Conservation (phyloP, 2,329 filamentous ascomycete genomes). For the Emericellopsis atlantica region DNA sequence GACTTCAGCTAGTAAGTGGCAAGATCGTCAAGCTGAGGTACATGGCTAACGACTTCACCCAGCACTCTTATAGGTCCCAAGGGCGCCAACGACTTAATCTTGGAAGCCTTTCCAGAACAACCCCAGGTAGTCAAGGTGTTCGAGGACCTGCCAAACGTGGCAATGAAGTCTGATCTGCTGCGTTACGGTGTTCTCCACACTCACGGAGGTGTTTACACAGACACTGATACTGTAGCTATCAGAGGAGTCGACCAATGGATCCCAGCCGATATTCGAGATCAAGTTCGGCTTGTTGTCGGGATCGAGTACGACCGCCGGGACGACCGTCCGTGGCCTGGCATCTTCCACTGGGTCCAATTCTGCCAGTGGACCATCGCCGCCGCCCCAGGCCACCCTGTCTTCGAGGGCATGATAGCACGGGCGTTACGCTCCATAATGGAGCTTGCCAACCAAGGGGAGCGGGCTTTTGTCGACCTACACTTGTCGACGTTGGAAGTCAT, state of each 20-base stretch:
- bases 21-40: no score
- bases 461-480: conserved; percentile 4
- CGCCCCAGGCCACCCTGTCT: conserved; percentile 15
- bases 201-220: conserved; percentile 15
- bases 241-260: conserved; percentile 27
- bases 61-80: conserved; percentile 11
- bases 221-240: conserved; percentile 38
- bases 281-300: conserved; percentile 12
- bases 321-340: conserved; percentile 10
- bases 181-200: conserved; percentile 12
- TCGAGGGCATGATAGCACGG: conserved; percentile 11
- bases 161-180: conserved; percentile 15
- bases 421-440: conserved; percentile 10
- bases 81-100: conserved; percentile 12
- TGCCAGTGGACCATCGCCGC: conserved; percentile 21
- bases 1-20: no score
- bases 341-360: conserved; percentile 15
- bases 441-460: background rate
- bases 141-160: conserved; percentile 6
- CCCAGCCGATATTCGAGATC: conserved; percentile 6
- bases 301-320: conserved; percentile 16
- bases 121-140: conserved; percentile 1
- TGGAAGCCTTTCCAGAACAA: conserved; percentile 9
- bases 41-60: no score
- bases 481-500: conserved; percentile 14